These are phyloP conservation scores for Laburnicola sp. DNA, from an alignment of 2,329 filamentous ascomycete species.

Conservation along the genomic window DNA sequence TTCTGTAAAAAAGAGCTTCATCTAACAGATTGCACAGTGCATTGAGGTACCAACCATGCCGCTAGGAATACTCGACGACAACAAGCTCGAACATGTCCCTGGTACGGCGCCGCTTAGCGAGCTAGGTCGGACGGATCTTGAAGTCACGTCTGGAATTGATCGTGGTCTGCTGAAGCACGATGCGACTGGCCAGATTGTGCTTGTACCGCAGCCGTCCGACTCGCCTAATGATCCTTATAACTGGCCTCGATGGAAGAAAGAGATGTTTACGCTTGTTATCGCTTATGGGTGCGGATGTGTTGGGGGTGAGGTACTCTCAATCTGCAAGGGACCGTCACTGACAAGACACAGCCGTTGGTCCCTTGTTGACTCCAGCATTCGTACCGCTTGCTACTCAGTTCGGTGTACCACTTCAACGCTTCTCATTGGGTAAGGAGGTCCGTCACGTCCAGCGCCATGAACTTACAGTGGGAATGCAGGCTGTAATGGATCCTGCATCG, in stretches of 20 bases:
- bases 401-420: constrained; percentile 23
- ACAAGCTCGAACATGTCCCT: constrained; percentile 28
- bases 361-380: constrained; percentile 27
- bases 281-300: constrained; percentile 29
- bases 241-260: constrained; percentile 47
- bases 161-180: constrained; percentile 27
- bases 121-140: constrained; percentile 19
- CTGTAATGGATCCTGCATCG: constrained; percentile 26
- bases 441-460: no score
- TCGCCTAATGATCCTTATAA: constrained; percentile 58
- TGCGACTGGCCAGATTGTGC: constrained; percentile 45
- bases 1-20: no score
- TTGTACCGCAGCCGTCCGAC: constrained; percentile 57
- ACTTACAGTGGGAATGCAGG: constrained; percentile 1
- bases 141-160: constrained; percentile 19
- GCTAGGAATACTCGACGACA: constrained; percentile 26
- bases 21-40: no score
- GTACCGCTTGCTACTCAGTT: constrained; percentile 25
- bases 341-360: constrained; percentile 22
- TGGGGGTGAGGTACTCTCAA: constrained; percentile 17
- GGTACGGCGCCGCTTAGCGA: constrained; percentile 29
- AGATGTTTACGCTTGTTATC: constrained; percentile 30
- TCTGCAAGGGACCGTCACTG: neutral
- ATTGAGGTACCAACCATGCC: constrained; percentile 18
- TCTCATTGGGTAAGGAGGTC: constrained; percentile 14